A percentile compares a stretch with the other conserved stretches of the same genome.
These are phyloP conservation scores for Emmonsia crescens DNA, from an alignment of 2,329 filamentous ascomycete genomes.

Conservation along the genomic window DNA sequence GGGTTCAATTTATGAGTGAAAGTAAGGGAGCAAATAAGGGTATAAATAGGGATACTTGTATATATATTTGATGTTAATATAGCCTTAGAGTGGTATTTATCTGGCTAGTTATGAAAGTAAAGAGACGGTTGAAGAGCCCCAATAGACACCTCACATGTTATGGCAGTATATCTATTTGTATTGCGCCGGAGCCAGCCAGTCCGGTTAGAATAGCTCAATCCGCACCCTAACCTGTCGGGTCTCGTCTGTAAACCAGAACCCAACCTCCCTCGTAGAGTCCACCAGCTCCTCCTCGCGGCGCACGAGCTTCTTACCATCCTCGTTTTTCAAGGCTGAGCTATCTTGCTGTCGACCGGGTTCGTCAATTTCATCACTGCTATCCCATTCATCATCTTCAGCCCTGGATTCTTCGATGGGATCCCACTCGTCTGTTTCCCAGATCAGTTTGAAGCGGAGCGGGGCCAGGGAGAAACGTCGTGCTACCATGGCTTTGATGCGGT, in stretches of 20 bases:
- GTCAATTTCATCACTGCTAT: slow-evolving; percentile 42
- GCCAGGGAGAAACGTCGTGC: slow-evolving; percentile 56
- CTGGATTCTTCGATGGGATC: slow-evolving; percentile 61
- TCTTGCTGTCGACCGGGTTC: slow-evolving; percentile 26
- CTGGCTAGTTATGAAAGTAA: too few species aligned
- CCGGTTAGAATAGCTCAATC: slow-evolving; percentile 42
- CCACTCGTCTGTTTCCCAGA: slow-evolving; percentile 89
- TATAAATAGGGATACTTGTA: not conserved
- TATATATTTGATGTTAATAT: not conserved
- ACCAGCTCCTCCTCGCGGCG: slow-evolving; percentile 69
- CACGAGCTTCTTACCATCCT: slow-evolving; percentile 49
- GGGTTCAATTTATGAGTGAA: not conserved
- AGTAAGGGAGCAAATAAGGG: not conserved
- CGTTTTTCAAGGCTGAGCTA: slow-evolving; percentile 13
- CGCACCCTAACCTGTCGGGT: slow-evolving; percentile 58
- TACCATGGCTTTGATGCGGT: slow-evolving; percentile 68
- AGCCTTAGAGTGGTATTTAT: not conserved
- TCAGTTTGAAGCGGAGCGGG: slow-evolving; percentile 54
- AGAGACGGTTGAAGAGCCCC: too few species aligned
- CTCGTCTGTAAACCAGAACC: slow-evolving; percentile 62
- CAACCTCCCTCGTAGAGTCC: slow-evolving; percentile 69
- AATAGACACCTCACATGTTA: not conserved
- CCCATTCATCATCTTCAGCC: slow-evolving; percentile 43
- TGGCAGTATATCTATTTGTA: not conserved
- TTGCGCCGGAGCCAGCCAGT: not conserved